Evolutionary conservation across 768 basidiomycete genomes (phyloP), one percentile per base, ranked within the genome.

Genomic region (Trichaptum fuscoviolaceum): DNA sequence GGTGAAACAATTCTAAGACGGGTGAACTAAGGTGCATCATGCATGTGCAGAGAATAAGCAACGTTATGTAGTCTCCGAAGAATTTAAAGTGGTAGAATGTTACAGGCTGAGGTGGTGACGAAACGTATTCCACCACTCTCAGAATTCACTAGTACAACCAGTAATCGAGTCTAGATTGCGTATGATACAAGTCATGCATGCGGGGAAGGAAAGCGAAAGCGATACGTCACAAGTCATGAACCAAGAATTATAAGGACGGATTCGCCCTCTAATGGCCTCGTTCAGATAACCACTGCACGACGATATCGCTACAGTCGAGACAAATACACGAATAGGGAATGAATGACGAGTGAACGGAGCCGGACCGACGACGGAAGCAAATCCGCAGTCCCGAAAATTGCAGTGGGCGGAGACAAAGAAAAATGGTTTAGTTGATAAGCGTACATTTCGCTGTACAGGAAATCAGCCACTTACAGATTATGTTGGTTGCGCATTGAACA

Each of bases 401-500:
- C 10, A 12, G 35, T 36, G 42, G 42, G 42, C 20, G 42, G 42
- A 52, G 20, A 15, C 42, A 52, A 20, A 52, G 42, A 52, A 20
- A 52, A 52, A 52, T 6, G 59, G 59, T 61, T 25, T 25, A 25
- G 30, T 61, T 24, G 15, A 23, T 34, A 12, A 25, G 24, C 2
- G 59, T 2, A 5, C 59, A 61, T 34, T 34, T 18, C 15, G 30
- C 25, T 17, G 15, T 61, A 12, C 59, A 3, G 3, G 3, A 9
- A 61, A 34, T 3, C 15, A 35, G 42, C 34, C 6, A 75, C 91
- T 65, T 70, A 92, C 90, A 97, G 79, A 74, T 97, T 97, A 76
- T 97, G 94, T 76, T 93, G 91, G 72, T 89, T 95, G 77, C 95
- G 96, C 90, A 96, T 96, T 1, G 94, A 97, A 75, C 95, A 96